Evolutionary conservation across 768 basidiomycete species (phyloP).

Genomic region (Pleurotus djamor): DNA sequence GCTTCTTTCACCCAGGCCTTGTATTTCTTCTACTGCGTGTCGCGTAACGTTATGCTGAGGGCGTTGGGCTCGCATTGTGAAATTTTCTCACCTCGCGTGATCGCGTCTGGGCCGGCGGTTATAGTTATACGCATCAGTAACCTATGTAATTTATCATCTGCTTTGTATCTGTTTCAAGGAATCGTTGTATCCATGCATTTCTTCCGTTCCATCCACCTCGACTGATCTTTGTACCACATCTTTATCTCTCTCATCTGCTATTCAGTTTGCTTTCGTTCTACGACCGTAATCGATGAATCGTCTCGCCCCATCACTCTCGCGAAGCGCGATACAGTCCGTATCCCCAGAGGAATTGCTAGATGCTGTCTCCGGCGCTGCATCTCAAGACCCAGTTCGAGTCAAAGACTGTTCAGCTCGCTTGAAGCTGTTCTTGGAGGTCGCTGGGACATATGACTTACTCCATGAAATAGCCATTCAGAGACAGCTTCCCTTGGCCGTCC

Average conservation of each 20-base stretch:
- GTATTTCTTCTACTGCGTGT: neutral
- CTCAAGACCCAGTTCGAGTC: conserved; percentile 64
- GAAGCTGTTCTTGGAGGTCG: conserved; percentile 63
- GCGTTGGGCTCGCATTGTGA: neutral
- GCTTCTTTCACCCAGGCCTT: neutral
- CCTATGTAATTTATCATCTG: no score
- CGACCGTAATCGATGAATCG: neutral
- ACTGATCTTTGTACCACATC: conserved; percentile 8
- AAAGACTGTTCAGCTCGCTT: conserved; percentile 54
- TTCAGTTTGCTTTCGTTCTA: neutral
- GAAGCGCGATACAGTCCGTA: conserved; percentile 31
- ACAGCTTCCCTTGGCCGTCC: conserved; percentile 59
- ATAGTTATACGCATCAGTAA: neutral
- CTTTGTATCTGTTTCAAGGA: conserved; percentile 1
- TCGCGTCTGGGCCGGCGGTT: neutral
- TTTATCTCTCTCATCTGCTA: neutral
- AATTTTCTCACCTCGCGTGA: neutral
- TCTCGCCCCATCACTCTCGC: neutral
- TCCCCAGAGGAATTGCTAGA: conserved; percentile 65
- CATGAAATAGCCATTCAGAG: conserved; percentile 70
- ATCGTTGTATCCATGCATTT: conserved; percentile 13
- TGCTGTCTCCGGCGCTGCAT: conserved; percentile 65
- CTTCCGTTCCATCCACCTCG: conserved; percentile 17
- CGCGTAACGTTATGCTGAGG: neutral
- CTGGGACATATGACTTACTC: conserved; percentile 70